These are phyloP conservation scores for Tardiomyces blankii DNA, from an alignment of 1,139 yeast genomes.

Conservation along the genomic window DNA sequence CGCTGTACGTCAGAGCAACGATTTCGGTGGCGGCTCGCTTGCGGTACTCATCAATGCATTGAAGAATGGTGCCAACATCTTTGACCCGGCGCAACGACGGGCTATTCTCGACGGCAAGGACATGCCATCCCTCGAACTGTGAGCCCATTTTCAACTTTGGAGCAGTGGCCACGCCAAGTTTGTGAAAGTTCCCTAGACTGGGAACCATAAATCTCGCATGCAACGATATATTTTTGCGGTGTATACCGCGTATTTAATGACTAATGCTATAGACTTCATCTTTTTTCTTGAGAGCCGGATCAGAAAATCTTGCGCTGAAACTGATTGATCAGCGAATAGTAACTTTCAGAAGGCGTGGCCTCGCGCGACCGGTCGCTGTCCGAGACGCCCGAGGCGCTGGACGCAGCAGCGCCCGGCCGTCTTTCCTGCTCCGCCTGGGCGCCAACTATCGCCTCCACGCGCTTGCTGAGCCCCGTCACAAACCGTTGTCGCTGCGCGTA, in stretches of 20 bases:
- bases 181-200: neutral
- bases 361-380: neutral
- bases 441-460: conserved; percentile 14
- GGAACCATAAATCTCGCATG: neutral
- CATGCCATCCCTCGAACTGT: neutral
- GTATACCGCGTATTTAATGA: conserved; percentile 2
- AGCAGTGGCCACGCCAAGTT: neutral
- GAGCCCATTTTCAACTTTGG: too few relatives aligned
- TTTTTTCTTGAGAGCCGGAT: conserved; percentile 1
- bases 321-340: conserved; percentile 11
- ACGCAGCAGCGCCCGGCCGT: neutral
- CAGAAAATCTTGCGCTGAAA: conserved; percentile 12
- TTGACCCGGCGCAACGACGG: conserved; percentile 22
- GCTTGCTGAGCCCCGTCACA: conserved; percentile 14
- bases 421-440: neutral
- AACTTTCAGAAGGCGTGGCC: conserved; percentile 1
- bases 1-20: conserved; percentile 26
- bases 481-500: conserved; percentile 14
- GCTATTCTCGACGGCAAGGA: conserved; percentile 9
- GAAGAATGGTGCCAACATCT: conserved; percentile 28
- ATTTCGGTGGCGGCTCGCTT: conserved; percentile 25
- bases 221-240: conserved; percentile 6
- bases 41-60: conserved; percentile 26
- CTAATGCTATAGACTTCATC: neutral
- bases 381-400: neutral